Conservation (phyloP, 78 protist species). For the slime mould (Dictyostelium discoideum) region dicty_2.7 NC_007090.3:5091501-5092000, state of each 20-base stretch:
- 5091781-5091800: no score
- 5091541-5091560: constrained; percentile 72
- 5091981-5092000: constrained; percentile 63
- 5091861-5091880: not conserved
- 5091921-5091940: constrained; percentile 82
- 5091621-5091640: not conserved
- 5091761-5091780: no score
- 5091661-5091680: no score
- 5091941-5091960: constrained; percentile 82
- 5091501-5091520: constrained; percentile 21
- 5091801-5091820: no score
- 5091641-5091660: not conserved
- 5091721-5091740: no score
- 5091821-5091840: no score
- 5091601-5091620: no score
- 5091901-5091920: constrained; percentile 83
- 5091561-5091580: constrained; percentile 63
- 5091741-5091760: no score
- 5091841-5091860: no score
- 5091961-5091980: constrained; percentile 75
- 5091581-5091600: not conserved
- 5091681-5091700: no score
- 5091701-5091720: no score
- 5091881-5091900: constrained; percentile 79
- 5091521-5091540: constrained; percentile 4